Conservation (phyloP, 306 rosid species). For the Vicia villosa region DNA sequence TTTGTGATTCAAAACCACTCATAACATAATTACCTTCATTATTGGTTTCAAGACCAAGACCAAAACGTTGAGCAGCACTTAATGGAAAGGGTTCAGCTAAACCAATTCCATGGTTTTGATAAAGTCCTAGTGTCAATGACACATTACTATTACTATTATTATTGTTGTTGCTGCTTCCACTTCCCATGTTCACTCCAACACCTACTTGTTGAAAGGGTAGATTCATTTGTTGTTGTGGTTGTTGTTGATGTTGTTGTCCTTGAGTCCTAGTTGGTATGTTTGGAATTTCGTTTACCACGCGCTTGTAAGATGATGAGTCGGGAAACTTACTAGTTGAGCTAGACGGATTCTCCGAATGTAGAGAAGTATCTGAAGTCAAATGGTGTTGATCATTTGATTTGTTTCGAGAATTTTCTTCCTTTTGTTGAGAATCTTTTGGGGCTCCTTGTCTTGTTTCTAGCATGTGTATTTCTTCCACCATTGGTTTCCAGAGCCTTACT, state of each 20-base stretch:
- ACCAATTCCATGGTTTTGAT: slow-evolving; percentile 72
- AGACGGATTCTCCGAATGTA: slow-evolving; percentile 56
- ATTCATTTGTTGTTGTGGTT: slow-evolving; percentile 42
- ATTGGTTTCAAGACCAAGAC: slow-evolving; percentile 53
- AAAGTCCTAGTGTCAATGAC: slow-evolving; percentile 85
- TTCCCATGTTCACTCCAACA: slow-evolving; percentile 51
- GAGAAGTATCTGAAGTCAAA: slow-evolving; percentile 48
- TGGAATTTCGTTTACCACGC: slow-evolving; percentile 46
- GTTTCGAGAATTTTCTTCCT: slow-evolving; percentile 43
- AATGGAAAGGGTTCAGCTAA: slow-evolving; percentile 73
- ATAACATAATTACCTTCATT: slow-evolving; percentile 60
- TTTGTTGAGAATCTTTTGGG: slow-evolving; percentile 48
- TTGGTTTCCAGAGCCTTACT: slow-evolving; percentile 95
- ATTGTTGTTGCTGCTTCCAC: slow-evolving; percentile 32
- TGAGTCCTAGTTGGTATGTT: slow-evolving; percentile 40
- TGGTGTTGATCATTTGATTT: slow-evolving; percentile 43
- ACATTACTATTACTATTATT: slow-evolving; percentile 47
- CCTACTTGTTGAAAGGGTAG: slow-evolving; percentile 50
- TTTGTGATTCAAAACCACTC: slow-evolving; percentile 69
- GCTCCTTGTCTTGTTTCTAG: slow-evolving; percentile 70
- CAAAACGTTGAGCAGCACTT: slow-evolving; percentile 66
- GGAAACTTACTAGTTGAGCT: slow-evolving; percentile 47
- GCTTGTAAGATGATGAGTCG: slow-evolving; percentile 39
- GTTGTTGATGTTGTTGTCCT: slow-evolving; percentile 42
- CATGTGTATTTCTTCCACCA: slow-evolving; percentile 92